Conservation (phyloP, 805 yeast species). For the Saccharomycopsis babjevae region DNA sequence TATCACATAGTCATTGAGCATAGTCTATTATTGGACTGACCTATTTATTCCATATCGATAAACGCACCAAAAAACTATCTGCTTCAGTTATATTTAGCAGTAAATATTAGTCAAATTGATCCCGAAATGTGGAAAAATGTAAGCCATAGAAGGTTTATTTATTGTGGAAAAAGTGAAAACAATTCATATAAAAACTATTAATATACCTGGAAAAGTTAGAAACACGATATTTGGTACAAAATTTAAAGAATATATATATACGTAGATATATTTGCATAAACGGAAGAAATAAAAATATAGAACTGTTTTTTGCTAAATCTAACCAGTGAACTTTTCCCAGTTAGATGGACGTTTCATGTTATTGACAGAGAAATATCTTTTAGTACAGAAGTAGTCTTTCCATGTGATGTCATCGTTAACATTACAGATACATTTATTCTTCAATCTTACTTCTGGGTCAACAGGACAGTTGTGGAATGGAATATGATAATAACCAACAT, state of each 20-base stretch:
- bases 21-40: too few species aligned
- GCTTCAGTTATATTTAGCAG: too few species aligned
- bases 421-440: slow-evolving; percentile 61
- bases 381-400: slow-evolving; percentile 63
- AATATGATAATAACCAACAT: slow-evolving; percentile 74
- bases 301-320: neutral
- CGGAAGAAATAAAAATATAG: neutral
- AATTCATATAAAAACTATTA: too few species aligned
- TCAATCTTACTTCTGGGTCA: slow-evolving; percentile 46
- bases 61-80: too few species aligned
- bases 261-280: neutral
- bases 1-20: too few species aligned
- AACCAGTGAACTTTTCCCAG: slow-evolving; percentile 53
- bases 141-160: too few species aligned
- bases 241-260: neutral
- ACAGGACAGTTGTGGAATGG: slow-evolving; percentile 78
- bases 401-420: slow-evolving; percentile 67
- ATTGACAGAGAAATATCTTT: slow-evolving; percentile 47
- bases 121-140: too few species aligned
- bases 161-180: too few species aligned
- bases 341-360: slow-evolving; percentile 52
- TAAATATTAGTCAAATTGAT: too few species aligned
- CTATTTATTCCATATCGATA: too few species aligned
- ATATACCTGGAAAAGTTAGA: too few species aligned
- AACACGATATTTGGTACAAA: too few species aligned